Base-by-base conservation (phyloP, 2,329 filamentous ascomycete genomes). In the Ceratocystis colombiana region DNA sequence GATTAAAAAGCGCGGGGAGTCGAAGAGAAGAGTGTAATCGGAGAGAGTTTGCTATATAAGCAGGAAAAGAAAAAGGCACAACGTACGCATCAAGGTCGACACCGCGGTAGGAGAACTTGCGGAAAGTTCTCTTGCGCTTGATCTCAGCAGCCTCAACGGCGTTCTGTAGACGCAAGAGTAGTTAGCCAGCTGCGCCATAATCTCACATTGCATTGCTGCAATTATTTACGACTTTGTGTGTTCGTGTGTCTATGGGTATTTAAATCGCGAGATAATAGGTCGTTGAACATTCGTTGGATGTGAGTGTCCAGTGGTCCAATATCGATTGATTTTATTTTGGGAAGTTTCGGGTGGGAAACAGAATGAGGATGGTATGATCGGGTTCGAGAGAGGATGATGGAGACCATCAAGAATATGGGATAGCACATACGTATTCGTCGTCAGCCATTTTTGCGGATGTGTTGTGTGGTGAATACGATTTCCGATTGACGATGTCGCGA, bases 61-160 rank as follows among this genome's bases (percentile, higher is more conserved):
- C 45, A 45, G 15, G 12, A 5, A 20, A 45, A n/a, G 48, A 20
- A 33, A 22, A 22, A 33, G 61, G 30, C 3, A 53, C 22, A 72
- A 83, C 91, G 77, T 92, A 96, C 93, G 96, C 90, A 80, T 99
- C 94, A 80, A 99, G 92, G 81, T 99, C 94, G 80, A 99, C 90
- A 78, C 94, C 94, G 79, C 94, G 90, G 90, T 96, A 99, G 74
- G 92, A 94, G 80, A 97, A 99, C 88, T 97, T 99, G 84, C 91
- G 89, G 89, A 97, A 96, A 75, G 91, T 84, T 93, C 94, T 96
- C 85, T 88, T 96, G 86, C 90, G 96, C 91, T 97, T 99, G 82
- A 99, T 84, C 89, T 96, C 94, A 79, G 91, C 93, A 82, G 93
- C 93, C 86, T 94, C 90, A 84, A 95, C 91, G 79, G 92, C 88